Evolutionary conservation across 2,329 filamentous ascomycete species (phyloP).

Genomic region (Emergomyces orientalis): DNA sequence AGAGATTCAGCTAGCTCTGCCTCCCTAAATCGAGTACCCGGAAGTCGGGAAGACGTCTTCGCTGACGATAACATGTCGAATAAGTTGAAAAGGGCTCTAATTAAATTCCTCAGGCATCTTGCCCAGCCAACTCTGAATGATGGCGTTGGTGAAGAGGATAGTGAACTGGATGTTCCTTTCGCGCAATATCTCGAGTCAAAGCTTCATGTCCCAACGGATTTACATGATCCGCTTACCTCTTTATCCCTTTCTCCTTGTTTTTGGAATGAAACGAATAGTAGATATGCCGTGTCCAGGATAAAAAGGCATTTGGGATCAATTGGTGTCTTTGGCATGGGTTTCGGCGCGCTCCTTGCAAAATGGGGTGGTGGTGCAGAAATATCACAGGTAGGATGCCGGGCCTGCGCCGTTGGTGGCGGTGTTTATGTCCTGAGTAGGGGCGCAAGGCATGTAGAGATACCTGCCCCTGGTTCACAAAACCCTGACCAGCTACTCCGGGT

Average conservation of each 20-base stretch:
- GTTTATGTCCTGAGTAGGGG: constrained; percentile 77
- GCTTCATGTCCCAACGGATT: constrained; percentile 58
- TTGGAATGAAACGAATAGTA: constrained; percentile 48
- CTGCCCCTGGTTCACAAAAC: constrained; percentile 8
- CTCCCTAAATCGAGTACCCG: constrained; percentile 63
- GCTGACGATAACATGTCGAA: constrained; percentile 64
- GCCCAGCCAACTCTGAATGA: constrained; percentile 50
- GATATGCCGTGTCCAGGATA: constrained; percentile 63
- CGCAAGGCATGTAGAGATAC: constrained; percentile 36
- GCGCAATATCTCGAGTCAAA: constrained; percentile 39
- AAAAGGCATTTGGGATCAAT: constrained; percentile 75
- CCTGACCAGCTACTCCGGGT: constrained; percentile 21
- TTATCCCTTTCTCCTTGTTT: constrained; percentile 63
- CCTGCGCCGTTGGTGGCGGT: constrained; percentile 80
- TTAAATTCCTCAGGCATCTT: constrained; percentile 91
- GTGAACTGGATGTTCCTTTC: constrained; percentile 47
- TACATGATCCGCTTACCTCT: constrained; percentile 58
- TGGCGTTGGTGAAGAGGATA: constrained; percentile 45
- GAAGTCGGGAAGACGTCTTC: constrained; percentile 86
- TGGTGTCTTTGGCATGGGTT: constrained; percentile 78
- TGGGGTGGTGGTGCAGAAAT: constrained; percentile 88
- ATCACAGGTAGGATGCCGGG: constrained; percentile 81
- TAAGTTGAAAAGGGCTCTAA: constrained; percentile 73
- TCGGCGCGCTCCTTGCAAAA: constrained; percentile 82
- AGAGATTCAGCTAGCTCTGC: constrained; percentile 18